phyloP scores from a whole-genome alignment of 352 stramenopile species.

The Phytophthora tubulina region DNA sequence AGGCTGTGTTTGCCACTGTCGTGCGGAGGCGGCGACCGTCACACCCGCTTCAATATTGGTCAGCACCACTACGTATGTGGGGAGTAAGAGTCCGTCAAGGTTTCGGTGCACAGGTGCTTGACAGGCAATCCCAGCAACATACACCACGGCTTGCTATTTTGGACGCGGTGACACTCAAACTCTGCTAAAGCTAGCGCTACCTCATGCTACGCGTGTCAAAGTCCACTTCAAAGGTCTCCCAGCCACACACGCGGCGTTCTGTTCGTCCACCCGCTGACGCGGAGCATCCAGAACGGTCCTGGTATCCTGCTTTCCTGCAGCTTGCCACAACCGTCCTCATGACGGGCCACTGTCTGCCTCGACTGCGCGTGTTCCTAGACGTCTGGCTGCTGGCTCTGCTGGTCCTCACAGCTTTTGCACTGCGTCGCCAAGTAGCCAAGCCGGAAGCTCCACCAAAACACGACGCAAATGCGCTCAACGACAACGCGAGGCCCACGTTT shows the following conservation, averaged over 20 bases:
- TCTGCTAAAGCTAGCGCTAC: too few species aligned
- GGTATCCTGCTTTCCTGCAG: neutral
- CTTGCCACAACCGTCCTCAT: slow-evolving; percentile 4
- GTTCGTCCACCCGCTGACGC: too few species aligned
- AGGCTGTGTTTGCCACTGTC: neutral
- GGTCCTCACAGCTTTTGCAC: slow-evolving; percentile 14
- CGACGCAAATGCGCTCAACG: slow-evolving; percentile 19
- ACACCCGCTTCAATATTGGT: neutral
- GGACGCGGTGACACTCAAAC: too few species aligned
- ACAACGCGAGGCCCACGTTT: slow-evolving; percentile 9
- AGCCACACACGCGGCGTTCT: too few species aligned
- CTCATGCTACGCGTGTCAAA: too few species aligned
- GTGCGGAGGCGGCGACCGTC: neutral
- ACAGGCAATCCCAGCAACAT: too few species aligned
- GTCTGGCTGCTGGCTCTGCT: slow-evolving; percentile 28
- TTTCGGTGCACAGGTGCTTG: neutral
- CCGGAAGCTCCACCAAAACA: slow-evolving; percentile 2
- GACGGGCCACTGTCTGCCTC: slow-evolving; percentile 23
- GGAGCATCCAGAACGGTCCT: too few species aligned
- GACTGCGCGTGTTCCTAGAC: slow-evolving; percentile 32
- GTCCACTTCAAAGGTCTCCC: too few species aligned
- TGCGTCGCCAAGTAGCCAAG: slow-evolving; percentile 14
- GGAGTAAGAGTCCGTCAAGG: neutral
- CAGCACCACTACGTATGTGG: neutral
- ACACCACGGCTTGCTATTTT: too few species aligned